Conservation (phyloP, 495 filamentous ascomycete species). For the Daldinia loculata region DNA sequence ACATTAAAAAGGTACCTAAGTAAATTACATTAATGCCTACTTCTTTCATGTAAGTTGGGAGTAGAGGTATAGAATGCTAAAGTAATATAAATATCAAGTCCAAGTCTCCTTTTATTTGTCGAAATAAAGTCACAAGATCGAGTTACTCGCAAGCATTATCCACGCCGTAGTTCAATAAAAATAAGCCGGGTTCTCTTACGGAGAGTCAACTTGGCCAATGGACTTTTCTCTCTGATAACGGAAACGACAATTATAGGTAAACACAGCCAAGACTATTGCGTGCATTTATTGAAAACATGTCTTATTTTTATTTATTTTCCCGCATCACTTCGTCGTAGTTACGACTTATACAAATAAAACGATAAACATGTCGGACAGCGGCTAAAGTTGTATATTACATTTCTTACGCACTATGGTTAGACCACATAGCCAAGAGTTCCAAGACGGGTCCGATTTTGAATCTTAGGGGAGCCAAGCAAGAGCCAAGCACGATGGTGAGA, state of each 20-base stretch:
- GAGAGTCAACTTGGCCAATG: too few relatives aligned
- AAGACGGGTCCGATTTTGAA: conserved; percentile 35
- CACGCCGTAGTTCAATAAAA: neutral
- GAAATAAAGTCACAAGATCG: neutral
- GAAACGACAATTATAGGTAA: too few relatives aligned
- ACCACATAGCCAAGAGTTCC: conserved; percentile 27
- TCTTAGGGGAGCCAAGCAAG: conserved; percentile 29
- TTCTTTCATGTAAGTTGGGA: too few relatives aligned
- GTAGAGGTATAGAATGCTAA: neutral
- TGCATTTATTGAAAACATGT: neutral
- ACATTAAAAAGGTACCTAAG: neutral
- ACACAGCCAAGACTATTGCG: conserved; percentile 6
- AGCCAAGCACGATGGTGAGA: conserved; percentile 40
- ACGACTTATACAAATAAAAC: conserved; percentile 6
- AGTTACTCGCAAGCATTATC: neutral
- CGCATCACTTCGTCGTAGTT: neutral
- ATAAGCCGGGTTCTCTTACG: neutral
- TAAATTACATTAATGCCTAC: neutral
- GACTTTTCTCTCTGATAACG: too few relatives aligned
- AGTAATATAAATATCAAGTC: neutral
- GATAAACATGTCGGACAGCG: conserved; percentile 1
- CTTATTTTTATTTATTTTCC: neutral
- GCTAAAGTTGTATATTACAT: conserved; percentile 32
- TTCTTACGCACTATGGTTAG: neutral
- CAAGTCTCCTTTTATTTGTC: neutral